Conservation (phyloP, 2,329 filamentous ascomycete genomes). For the Penicillium sclerotigenum region DNA sequence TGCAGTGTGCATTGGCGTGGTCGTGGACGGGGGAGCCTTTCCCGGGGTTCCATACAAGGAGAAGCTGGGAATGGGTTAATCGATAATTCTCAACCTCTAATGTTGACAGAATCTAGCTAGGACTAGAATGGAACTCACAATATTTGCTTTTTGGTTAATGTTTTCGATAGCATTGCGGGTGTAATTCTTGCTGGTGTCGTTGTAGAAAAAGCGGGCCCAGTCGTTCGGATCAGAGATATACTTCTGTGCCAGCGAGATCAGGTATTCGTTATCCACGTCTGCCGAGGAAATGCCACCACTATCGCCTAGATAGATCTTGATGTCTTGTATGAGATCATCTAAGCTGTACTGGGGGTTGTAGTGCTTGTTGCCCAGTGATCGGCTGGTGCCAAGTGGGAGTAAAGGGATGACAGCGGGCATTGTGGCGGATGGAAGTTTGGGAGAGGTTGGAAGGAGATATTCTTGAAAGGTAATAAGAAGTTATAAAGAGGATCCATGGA, state of each 20-base stretch:
- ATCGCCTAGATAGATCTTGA: slow-evolving; percentile 29
- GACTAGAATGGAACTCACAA: slow-evolving; percentile 19
- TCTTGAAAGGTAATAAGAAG: not conserved
- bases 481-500: not conserved
- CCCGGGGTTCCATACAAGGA: slow-evolving; percentile 36
- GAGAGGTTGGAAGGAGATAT: not conserved
- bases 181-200: slow-evolving; percentile 34
- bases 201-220: slow-evolving; percentile 30
- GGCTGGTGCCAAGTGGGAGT: slow-evolving; percentile 7
- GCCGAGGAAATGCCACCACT: slow-evolving; percentile 26
- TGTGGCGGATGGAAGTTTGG: not conserved
- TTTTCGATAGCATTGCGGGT: slow-evolving; percentile 34
- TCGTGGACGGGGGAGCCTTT: slow-evolving; percentile 38
- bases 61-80: slow-evolving; percentile 18
- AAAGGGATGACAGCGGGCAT: slow-evolving; percentile 19
- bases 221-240: slow-evolving; percentile 29
- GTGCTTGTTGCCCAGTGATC: slow-evolving; percentile 17
- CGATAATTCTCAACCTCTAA: not conserved
- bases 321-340: slow-evolving; percentile 26
- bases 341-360: slow-evolving; percentile 24
- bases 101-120: not conserved
- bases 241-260: slow-evolving; percentile 28
- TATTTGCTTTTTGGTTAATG: slow-evolving; percentile 34
- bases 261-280: slow-evolving; percentile 25
- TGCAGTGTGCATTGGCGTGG: slow-evolving; percentile 38